These are phyloP conservation scores for Fragilariopsis cylindrus DNA, from an alignment of 108 stramenopile genomes.

Conservation along the genomic window DNA sequence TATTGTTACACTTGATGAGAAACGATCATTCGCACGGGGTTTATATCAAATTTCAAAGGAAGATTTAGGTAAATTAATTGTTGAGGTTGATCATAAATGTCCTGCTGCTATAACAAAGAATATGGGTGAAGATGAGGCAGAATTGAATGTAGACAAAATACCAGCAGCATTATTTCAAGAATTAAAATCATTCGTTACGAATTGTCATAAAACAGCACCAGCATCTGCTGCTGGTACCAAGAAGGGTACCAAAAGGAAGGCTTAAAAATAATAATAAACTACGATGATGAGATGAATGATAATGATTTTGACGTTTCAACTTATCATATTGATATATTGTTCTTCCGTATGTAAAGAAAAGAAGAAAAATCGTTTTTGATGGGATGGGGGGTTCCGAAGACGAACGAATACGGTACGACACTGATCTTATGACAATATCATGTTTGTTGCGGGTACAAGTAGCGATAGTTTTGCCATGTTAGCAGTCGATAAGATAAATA, in stretches of 20 bases:
- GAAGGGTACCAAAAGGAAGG: slow-evolving; percentile 37
- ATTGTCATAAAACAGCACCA: slow-evolving; percentile 5
- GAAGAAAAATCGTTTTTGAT: too few relatives aligned
- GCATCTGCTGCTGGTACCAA: slow-evolving; percentile 35
- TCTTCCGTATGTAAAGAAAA: too few relatives aligned
- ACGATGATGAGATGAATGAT: neutral
- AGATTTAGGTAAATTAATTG: slow-evolving; percentile 86
- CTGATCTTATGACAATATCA: too few relatives aligned
- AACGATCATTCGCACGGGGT: slow-evolving; percentile 76
- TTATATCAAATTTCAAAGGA: slow-evolving; percentile 89
- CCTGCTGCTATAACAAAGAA: slow-evolving; percentile 86
- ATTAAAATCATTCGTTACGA: slow-evolving; percentile 40
- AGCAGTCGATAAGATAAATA: too few relatives aligned
- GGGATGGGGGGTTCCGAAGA: too few relatives aligned
- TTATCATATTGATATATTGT: too few relatives aligned
- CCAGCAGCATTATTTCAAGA: slow-evolving; percentile 77
- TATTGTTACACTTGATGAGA: slow-evolving; percentile 72
- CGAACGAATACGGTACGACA: too few relatives aligned
- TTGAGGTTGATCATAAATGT: slow-evolving; percentile 88
- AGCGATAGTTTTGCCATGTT: too few relatives aligned
- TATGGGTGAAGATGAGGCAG: slow-evolving; percentile 87
- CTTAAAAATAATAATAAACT: neutral
- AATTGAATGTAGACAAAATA: slow-evolving; percentile 93
- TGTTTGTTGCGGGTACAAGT: too few relatives aligned
- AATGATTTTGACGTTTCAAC: neutral